Conservation (phyloP, 1,284 basidiomycete species). For the Melampsora larici-populina region DNA sequence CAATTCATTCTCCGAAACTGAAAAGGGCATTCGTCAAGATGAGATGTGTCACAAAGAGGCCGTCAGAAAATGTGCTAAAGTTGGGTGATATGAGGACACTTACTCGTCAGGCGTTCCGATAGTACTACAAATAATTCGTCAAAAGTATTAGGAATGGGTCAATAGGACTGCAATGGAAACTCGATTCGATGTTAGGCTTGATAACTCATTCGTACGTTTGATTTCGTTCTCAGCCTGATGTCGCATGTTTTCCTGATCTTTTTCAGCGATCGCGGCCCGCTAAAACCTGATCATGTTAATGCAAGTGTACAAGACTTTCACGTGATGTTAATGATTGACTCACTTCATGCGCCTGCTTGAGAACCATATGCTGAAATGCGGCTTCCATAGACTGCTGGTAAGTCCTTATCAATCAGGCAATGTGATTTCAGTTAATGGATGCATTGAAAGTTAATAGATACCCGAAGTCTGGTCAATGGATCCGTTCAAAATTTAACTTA, state of each 20-base stretch:
- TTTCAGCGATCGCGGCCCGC: background rate
- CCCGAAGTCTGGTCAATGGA: no score
- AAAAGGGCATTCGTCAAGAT: background rate
- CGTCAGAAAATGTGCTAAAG: background rate
- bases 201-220: background rate
- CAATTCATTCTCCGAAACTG: background rate
- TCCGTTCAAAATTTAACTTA: background rate
- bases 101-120: background rate
- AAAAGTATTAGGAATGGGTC: background rate
- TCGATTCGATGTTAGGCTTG: background rate
- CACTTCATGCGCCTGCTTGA: slow-evolving; percentile 14
- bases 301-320: background rate
- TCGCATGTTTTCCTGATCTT: background rate
- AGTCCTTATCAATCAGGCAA: background rate
- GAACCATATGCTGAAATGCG: slow-evolving; percentile 1
- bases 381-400: slow-evolving; percentile 22
- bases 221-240: slow-evolving; percentile 6
- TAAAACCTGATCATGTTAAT: background rate
- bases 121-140: background rate
- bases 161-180: background rate
- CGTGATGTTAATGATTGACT: background rate
- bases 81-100: background rate
- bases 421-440: background rate
- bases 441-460: no score
- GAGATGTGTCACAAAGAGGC: background rate